phyloP scores from a whole-genome alignment of 148 eudicot species.

The Chenopodium berlandieri region DNA sequence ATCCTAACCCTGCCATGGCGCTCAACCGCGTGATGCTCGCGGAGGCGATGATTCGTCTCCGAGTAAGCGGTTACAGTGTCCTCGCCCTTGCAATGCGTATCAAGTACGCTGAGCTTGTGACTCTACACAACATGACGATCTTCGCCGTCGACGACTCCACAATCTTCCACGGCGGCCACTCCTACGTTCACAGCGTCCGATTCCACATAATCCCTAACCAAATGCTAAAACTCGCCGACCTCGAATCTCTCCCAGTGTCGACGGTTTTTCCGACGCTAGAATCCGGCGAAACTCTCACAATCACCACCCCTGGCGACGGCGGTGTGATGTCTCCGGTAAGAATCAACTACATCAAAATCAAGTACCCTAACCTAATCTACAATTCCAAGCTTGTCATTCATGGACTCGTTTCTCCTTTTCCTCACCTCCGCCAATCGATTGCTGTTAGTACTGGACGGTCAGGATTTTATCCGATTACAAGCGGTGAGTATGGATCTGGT shows the following conservation, averaged over 20 bases:
- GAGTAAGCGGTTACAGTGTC: conserved; percentile 46
- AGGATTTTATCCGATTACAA: background rate
- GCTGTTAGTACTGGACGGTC: conserved; percentile 9
- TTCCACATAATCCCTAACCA: conserved; percentile 69
- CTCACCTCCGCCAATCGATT: conserved; percentile 42
- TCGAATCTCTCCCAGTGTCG: conserved; percentile 42
- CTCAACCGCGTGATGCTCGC: conserved; percentile 50
- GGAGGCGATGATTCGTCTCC: conserved; percentile 53
- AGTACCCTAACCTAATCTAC: conserved; percentile 56
- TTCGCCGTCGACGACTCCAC: conserved; percentile 46
- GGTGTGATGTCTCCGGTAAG: conserved; percentile 49
- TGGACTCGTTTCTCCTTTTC: conserved; percentile 62
- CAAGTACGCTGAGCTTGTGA: conserved; percentile 43
- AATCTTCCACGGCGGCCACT: conserved; percentile 52
- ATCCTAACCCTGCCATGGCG: conserved; percentile 32
- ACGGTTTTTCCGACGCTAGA: conserved; percentile 62
- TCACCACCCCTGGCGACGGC: conserved; percentile 58
- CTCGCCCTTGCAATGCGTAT: conserved; percentile 45
- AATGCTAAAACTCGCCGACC: conserved; percentile 47
- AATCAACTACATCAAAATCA: conserved; percentile 67
- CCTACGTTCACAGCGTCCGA: conserved; percentile 49
- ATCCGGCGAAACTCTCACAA: conserved; percentile 42
- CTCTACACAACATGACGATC: conserved; percentile 45
- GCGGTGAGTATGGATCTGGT: conserved; percentile 16
- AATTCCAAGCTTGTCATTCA: conserved; percentile 69